phyloP scores from a whole-genome alignment of 2,329 filamentous ascomycete species.

The Lachnellula cervina region DNA sequence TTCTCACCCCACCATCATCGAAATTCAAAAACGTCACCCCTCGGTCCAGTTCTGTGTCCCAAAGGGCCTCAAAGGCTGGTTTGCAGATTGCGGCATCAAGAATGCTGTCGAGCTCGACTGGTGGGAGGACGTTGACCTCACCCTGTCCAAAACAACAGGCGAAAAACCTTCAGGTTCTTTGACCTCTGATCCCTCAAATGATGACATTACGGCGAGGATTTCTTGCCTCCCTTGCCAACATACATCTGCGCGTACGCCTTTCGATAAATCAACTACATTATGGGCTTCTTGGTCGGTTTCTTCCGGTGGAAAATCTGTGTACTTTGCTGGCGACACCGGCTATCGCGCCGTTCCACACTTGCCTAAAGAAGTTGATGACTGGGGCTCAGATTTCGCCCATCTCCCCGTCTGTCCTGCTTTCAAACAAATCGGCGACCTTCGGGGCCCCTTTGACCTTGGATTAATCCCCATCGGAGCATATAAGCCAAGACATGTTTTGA shows the following conservation, averaged over 20 bases:
- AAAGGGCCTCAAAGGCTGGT: slow-evolving; percentile 77
- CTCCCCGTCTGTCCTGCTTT: slow-evolving; percentile 80
- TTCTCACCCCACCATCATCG: slow-evolving; percentile 66
- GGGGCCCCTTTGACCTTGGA: slow-evolving; percentile 84
- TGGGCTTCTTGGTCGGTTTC: slow-evolving; percentile 83
- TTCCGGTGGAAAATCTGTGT: slow-evolving; percentile 71
- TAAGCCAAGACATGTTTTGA: slow-evolving; percentile 65
- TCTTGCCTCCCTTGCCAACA: slow-evolving; percentile 82
- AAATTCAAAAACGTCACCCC: slow-evolving; percentile 66
- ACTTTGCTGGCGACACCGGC: slow-evolving; percentile 84
- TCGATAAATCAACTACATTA: slow-evolving; percentile 66
- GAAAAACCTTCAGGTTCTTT: slow-evolving; percentile 24
- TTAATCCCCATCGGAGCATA: slow-evolving; percentile 92
- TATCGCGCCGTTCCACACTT: slow-evolving; percentile 71
- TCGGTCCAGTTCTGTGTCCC: slow-evolving; percentile 84
- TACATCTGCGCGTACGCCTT: slow-evolving; percentile 59
- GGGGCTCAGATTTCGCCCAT: slow-evolving; percentile 59
- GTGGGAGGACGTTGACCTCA: slow-evolving; percentile 79
- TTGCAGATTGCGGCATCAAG: slow-evolving; percentile 60
- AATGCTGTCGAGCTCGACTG: slow-evolving; percentile 87
- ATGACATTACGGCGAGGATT: slow-evolving; percentile 62
- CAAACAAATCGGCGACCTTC: slow-evolving; percentile 70
- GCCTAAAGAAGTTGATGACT: slow-evolving; percentile 61
- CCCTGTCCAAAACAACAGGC: slow-evolving; percentile 42
- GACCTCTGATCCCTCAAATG: slow-evolving; percentile 17